These are phyloP conservation scores for Stromatinia cepivora DNA, from an alignment of 2,329 filamentous ascomycete species.

Conservation along the genomic window DNA sequence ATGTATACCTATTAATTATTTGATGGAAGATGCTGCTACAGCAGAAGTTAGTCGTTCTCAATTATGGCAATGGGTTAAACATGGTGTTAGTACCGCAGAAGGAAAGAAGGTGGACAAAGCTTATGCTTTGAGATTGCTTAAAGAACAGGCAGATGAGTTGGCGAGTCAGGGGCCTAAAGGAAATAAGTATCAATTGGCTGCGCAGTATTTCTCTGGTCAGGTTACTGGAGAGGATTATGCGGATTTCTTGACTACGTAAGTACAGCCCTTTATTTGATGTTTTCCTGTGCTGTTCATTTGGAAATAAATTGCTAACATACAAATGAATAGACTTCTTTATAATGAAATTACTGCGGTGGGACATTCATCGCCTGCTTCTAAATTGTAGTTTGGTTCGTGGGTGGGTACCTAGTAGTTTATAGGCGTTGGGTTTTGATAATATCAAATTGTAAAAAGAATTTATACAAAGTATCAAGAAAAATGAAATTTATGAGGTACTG, in stretches of 20 bases:
- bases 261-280: slow-evolving; percentile 28
- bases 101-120: slow-evolving; percentile 92
- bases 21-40: slow-evolving; percentile 98
- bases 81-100: slow-evolving; percentile 73
- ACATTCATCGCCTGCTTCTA: slow-evolving; percentile 39
- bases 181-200: slow-evolving; percentile 88
- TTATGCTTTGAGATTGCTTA: slow-evolving; percentile 81
- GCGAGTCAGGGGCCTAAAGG: slow-evolving; percentile 74
- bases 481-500: no score
- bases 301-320: neutral
- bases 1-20: slow-evolving; percentile 95
- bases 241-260: slow-evolving; percentile 87
- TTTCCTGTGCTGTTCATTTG: neutral
- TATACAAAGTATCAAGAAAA: no score
- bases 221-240: slow-evolving; percentile 97
- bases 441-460: no score
- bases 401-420: neutral
- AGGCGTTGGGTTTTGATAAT: neutral
- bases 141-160: slow-evolving; percentile 79
- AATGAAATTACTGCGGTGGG: slow-evolving; percentile 82
- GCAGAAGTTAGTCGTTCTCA: slow-evolving; percentile 93
- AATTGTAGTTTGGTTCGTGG: slow-evolving; percentile 32
- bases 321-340: slow-evolving; percentile 68
- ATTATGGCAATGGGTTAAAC: slow-evolving; percentile 92
- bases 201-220: slow-evolving; percentile 89